Evolutionary conservation across 331 rosid genomes (phyloP), one percentile per base, ranked within the genome.

Genomic region (Phaseolus coccineus): DNA sequence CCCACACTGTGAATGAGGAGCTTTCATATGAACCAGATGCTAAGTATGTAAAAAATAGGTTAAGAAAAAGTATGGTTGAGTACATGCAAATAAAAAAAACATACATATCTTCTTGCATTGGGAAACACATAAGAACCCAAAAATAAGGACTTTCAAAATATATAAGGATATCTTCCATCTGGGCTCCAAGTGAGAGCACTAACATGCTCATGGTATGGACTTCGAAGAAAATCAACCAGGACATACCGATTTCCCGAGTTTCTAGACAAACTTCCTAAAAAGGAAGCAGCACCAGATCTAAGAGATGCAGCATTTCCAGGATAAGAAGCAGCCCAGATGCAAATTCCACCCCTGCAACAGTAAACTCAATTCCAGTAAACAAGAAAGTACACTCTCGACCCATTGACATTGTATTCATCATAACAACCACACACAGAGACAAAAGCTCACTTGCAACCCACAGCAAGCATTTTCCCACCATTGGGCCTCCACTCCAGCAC

Each of bases 401-500:
- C 77, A 68, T 25, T 22, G 42, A 40, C 58, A 77, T 33, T 39
- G 47, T 46, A 69, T 46, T 62, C 67, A 66, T 42, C 73, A 11
- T 47, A 73, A 76, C 42, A 67, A 59, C 39, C 83, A 55, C 35
- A 22, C 59, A 77, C 65, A 33, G 78, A 73, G 78, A 67, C 63
- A 81, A 66, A 65, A 79, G 83, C 97, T 89, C 89, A 89, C 99
- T 93, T 95, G 96, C 99, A 90, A 71, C 94, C 97, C 55, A 93
- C 90, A 16, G 97, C 83, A 25, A 93, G 88, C 85, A 87, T 89
- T 87, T 97, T 86, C 71, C 99, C 99, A 14, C 96, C 91, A 77
- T 93, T 95, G 31, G 97, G 97, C 86, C 99, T 91, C 99, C 99
- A 95, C 86, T 95, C 99, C 8, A 95, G 90, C 42, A 91, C 90